Conservation (phyloP, 2,329 filamentous ascomycete genomes). For the Cordyceps pruinosa region DNA sequence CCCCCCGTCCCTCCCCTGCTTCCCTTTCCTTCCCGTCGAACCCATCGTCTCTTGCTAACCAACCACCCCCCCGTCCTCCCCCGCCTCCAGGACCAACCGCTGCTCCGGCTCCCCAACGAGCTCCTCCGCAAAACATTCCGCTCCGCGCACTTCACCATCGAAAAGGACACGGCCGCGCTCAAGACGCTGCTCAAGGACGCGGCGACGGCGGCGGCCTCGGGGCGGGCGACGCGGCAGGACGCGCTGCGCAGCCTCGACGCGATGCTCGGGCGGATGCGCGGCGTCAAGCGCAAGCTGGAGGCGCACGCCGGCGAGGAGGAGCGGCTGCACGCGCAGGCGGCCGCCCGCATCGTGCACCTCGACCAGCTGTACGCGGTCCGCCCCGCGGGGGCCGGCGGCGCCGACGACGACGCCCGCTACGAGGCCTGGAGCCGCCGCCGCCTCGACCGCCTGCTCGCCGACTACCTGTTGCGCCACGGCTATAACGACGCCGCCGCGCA, state of each 20-base stretch:
- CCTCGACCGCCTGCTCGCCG: constrained; percentile 80
- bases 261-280: constrained; percentile 80
- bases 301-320: constrained; percentile 72
- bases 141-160: constrained; percentile 67
- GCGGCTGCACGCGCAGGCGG: constrained; percentile 65
- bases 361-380: constrained; percentile 73
- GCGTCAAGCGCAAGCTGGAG: constrained; percentile 80
- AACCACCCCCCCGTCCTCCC: neutral
- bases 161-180: constrained; percentile 60
- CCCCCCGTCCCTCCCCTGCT: too few relatives aligned
- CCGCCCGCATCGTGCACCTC: constrained; percentile 72
- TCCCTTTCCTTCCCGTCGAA: too few relatives aligned
- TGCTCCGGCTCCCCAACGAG: constrained; percentile 87
- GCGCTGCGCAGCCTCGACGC: constrained; percentile 75
- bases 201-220: constrained; percentile 60
- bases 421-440: constrained; percentile 80
- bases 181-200: constrained; percentile 55
- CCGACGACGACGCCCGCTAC: constrained; percentile 86
- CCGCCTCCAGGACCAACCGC: constrained; percentile 70
- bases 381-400: too few relatives aligned
- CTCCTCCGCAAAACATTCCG: constrained; percentile 93
- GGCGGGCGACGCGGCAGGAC: constrained; percentile 56
- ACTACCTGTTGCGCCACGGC: constrained; percentile 81
- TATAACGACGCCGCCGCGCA: constrained; percentile 71
- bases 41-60: neutral